Conservation (phyloP, 2,329 filamentous ascomycete species). For the Ophiostoma pallidulum region DNA sequence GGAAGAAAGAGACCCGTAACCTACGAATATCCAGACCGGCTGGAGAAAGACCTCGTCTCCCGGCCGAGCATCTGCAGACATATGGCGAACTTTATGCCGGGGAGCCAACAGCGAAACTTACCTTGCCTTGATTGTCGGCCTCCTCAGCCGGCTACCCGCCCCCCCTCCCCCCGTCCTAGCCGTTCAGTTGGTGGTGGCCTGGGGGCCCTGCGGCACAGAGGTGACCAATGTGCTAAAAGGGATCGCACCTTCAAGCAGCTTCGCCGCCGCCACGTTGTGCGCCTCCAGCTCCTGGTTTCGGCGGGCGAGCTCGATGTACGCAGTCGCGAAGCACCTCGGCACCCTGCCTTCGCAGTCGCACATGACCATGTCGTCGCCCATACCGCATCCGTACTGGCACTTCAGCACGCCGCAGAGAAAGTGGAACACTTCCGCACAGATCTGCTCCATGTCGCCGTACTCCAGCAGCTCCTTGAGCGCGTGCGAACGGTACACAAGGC, state of each 20-base stretch:
- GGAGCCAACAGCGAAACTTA: not conserved
- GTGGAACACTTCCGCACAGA: conserved; percentile 10
- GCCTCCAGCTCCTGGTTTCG: not conserved
- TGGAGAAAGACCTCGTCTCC: too few relatives aligned
- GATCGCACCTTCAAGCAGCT: not conserved
- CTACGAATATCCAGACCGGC: too few relatives aligned
- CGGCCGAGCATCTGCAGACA: too few relatives aligned
- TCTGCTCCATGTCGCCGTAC: conserved; percentile 5
- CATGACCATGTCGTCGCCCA: conserved; percentile 12
- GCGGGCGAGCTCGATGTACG: conserved; percentile 3
- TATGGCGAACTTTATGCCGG: too few relatives aligned
- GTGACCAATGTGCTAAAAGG: too few relatives aligned
- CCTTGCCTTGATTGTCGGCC: not conserved
- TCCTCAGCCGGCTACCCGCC: too few relatives aligned
- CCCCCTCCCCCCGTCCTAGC: too few relatives aligned
- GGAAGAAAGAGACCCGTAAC: too few relatives aligned
- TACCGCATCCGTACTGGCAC: conserved; percentile 3
- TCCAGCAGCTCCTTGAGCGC: conserved; percentile 3
- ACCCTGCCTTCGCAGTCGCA: conserved; percentile 16
- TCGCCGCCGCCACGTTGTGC: not conserved
- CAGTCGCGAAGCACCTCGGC: conserved; percentile 7
- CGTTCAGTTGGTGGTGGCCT: too few relatives aligned
- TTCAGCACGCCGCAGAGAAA: conserved; percentile 2
- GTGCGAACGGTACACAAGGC: not conserved
- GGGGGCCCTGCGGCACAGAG: too few relatives aligned